Percentiles rank a stretch among this genome's conserved stretches.
Evolutionary conservation across 148 eudicot species (phyloP).

Genomic region (Camellia sinensis): DNA sequence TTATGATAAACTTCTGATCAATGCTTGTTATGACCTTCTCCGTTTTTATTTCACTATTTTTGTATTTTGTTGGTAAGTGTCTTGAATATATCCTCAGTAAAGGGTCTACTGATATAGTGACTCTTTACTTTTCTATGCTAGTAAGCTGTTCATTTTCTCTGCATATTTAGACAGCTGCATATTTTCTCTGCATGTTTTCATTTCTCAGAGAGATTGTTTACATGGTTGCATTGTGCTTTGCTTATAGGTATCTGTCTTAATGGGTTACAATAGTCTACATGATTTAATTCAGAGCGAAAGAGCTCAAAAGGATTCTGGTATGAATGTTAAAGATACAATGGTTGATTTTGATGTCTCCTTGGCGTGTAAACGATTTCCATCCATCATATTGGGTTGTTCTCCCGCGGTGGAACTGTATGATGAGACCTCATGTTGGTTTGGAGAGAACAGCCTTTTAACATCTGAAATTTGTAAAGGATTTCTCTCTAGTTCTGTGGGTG

Average conservation of each 20-base stretch:
- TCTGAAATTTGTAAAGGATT: constrained; percentile 39
- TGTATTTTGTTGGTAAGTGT: constrained; percentile 9
- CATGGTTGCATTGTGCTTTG: constrained; percentile 14
- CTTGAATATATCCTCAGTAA: not conserved
- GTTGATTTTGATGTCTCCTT: constrained; percentile 46
- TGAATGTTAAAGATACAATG: constrained; percentile 27
- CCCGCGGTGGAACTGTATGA: constrained; percentile 61
- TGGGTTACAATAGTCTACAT: constrained; percentile 53
- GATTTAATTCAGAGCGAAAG: constrained; percentile 41
- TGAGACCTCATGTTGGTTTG: constrained; percentile 40
- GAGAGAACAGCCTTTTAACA: constrained; percentile 30
- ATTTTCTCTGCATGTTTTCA: not conserved
- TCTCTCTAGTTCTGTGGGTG: constrained; percentile 37
- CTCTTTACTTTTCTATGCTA: constrained; percentile 5
- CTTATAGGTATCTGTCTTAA: constrained; percentile 56
- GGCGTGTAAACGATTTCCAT: constrained; percentile 67
- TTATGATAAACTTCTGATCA: not conserved
- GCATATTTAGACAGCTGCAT: not conserved
- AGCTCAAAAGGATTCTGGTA: constrained; percentile 24
- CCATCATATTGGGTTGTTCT: constrained; percentile 66
- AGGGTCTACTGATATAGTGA: not conserved
- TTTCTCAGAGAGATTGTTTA: constrained; percentile 2
- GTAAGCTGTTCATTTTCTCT: constrained; percentile 11
- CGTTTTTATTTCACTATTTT: not conserved
- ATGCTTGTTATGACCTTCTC: not conserved